Evolutionary conservation across 441 rosid genomes (phyloP), one percentile per base, ranked within the genome.

Genomic region (Aquilaria agallochum): DNA sequence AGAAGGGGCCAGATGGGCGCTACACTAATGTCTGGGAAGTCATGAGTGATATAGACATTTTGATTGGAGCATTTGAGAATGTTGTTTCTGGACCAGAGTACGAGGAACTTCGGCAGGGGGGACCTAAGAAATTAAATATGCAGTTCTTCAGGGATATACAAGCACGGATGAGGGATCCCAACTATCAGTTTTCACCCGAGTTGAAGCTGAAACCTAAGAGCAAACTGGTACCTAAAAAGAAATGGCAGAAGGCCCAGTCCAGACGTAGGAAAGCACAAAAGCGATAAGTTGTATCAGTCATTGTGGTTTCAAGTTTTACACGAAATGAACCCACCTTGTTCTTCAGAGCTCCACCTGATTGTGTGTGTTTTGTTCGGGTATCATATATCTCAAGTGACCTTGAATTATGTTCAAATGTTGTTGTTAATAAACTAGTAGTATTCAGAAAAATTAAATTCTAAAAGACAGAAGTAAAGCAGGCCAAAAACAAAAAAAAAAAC

Each of bases 1-100:
- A 89, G 77, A 91, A 89, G 79, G 93, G 99, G 34, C 95, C 97
- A 1, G 96, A 94, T 56, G 95, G 97, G 55, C 90, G 96, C 5
- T 94, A 91, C 60, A 77, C 72, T 5, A 91, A 94, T 56, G 94
- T 91, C 53, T 94, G 93, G 95, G 97, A 94, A 77, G 94, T 94
- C 53, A 91, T 89, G 94, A 89, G 96, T 51, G 97, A 91, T 67
- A 70, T 80, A 11, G 94, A 94, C 71, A 83, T 94, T 68, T 68
- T 91, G 65, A 82, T 94, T 40, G 95, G 94, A 55, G 96, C 96
- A 45, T 94, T 94, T 15, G 96, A 91, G 60, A 94, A 91, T 56
- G 77, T 94, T 44, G 83, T 91, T 53, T 91, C 97, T 8, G 92
- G 97, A 40, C 97, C 97, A 1, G 96, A 94, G 62, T 94, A 94